phyloP scores from a whole-genome alignment of 2,329 filamentous ascomycete genomes.

The Sporothrix globosa region DNA sequence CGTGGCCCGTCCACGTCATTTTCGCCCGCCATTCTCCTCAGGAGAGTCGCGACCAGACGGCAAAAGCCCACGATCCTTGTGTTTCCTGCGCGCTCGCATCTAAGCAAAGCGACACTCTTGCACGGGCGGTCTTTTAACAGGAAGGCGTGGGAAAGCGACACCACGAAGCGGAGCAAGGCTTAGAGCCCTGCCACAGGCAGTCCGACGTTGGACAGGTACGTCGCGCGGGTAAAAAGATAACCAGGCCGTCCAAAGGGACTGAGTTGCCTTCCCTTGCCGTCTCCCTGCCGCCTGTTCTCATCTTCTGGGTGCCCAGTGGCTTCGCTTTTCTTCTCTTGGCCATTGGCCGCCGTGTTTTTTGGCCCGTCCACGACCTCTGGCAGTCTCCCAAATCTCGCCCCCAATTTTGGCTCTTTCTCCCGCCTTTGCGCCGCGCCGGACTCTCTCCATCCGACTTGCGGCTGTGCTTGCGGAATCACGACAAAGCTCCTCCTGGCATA shows the following conservation, averaged over 20 bases:
- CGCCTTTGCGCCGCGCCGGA: slow-evolving; percentile 20
- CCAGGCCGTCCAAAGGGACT: slow-evolving; percentile 17
- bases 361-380: background rate
- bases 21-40: background rate
- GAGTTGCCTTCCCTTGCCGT: slow-evolving; percentile 6
- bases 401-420: slow-evolving; percentile 5
- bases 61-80: background rate
- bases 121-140: background rate
- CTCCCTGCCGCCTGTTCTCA: slow-evolving; percentile 4
- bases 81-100: background rate
- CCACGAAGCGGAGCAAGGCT: slow-evolving; percentile 3
- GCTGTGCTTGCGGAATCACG: background rate
- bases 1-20: background rate
- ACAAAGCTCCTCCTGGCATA: background rate
- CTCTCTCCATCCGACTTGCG: background rate
- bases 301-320: background rate
- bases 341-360: background rate
- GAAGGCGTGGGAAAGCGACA: background rate
- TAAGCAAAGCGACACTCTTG: too few species aligned
- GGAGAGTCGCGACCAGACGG: background rate
- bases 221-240: background rate
- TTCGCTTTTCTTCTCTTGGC: background rate
- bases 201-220: slow-evolving; percentile 1
- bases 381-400: background rate
- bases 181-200: background rate